A percentile compares a stretch with the other conserved stretches of the same genome.
These are phyloP conservation scores for Aspergillus sclerotialis DNA, from an alignment of 2,329 filamentous ascomycete genomes.

Conservation along the genomic window DNA sequence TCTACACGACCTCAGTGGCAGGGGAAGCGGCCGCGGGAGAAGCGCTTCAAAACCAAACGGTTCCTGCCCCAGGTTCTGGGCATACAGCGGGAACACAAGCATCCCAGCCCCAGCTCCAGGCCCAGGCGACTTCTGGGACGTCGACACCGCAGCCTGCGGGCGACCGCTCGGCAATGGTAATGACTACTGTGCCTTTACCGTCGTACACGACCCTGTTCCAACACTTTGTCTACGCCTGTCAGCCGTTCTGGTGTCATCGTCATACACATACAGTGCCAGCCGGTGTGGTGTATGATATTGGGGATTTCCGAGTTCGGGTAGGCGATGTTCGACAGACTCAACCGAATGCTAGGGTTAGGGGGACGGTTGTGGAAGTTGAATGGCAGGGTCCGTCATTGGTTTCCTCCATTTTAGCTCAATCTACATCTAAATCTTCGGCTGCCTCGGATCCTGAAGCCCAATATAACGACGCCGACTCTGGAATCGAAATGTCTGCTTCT, in stretches of 20 bases:
- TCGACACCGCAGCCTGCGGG: constrained; percentile 3
- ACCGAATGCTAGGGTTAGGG: constrained; percentile 30
- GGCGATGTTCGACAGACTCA: constrained; percentile 37
- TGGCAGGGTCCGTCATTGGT: constrained; percentile 33
- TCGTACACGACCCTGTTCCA: constrained; percentile 30
- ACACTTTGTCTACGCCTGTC: constrained; percentile 34
- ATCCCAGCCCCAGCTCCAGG: constrained; percentile 2
- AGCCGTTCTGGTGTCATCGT: constrained; percentile 37
- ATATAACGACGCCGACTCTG: constrained; percentile 15
- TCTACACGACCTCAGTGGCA: constrained; percentile 27
- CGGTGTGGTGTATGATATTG: constrained; percentile 35
- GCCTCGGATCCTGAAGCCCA: background rate
- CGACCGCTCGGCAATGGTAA: constrained; percentile 22
- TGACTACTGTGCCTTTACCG: constrained; percentile 31
- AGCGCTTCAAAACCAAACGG: constrained; percentile 7
- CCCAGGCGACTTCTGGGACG: too few relatives aligned
- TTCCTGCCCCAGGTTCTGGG: background rate
- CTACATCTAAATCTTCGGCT: constrained; percentile 4
- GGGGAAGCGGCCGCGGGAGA: constrained; percentile 12
- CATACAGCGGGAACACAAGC: constrained; percentile 2
- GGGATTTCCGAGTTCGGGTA: constrained; percentile 36
- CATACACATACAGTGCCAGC: constrained; percentile 29
- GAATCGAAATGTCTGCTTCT: constrained; percentile 19
- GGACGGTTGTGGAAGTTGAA: constrained; percentile 39
- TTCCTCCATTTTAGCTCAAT: constrained; percentile 12